Conservation (phyloP, 371 early-diverging fungal genomes). For the Mucor lusitanicus region DNA sequence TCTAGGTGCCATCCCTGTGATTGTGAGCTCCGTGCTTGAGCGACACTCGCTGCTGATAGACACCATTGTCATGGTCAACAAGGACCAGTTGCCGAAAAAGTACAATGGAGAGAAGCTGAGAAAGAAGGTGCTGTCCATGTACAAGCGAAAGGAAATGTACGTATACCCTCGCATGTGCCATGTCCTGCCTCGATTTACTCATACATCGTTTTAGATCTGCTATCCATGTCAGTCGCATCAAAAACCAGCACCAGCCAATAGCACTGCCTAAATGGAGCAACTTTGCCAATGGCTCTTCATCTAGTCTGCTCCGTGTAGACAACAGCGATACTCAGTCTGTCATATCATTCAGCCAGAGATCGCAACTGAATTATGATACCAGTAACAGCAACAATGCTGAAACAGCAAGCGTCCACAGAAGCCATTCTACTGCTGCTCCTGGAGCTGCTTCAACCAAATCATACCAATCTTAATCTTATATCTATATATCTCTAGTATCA, state of each 20-base stretch:
- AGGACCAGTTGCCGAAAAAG: slow-evolving; percentile 60
- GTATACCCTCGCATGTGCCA: neutral
- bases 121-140: slow-evolving; percentile 38
- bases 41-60: slow-evolving; percentile 71
- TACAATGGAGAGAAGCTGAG: slow-evolving; percentile 55
- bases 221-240: slow-evolving; percentile 18
- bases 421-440: neutral
- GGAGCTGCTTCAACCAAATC: neutral
- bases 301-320: neutral
- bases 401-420: neutral
- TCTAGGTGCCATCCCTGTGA: slow-evolving; percentile 49
- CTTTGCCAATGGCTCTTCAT: neutral
- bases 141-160: slow-evolving; percentile 28
- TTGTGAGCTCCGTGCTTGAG: slow-evolving; percentile 69
- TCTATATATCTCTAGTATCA: no score
- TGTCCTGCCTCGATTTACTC: no score
- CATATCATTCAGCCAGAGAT: slow-evolving; percentile 18
- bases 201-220: slow-evolving; percentile 7
- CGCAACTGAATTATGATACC: slow-evolving; percentile 11
- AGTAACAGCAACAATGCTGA: neutral
- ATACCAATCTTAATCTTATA: neutral
- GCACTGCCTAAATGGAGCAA: slow-evolving; percentile 31
- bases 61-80: slow-evolving; percentile 64
- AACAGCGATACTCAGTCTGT: slow-evolving; percentile 31
- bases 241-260: slow-evolving; percentile 38